Conservation (phyloP, 2,329 filamentous ascomycete genomes). For the Botrytis tulipae region DNA sequence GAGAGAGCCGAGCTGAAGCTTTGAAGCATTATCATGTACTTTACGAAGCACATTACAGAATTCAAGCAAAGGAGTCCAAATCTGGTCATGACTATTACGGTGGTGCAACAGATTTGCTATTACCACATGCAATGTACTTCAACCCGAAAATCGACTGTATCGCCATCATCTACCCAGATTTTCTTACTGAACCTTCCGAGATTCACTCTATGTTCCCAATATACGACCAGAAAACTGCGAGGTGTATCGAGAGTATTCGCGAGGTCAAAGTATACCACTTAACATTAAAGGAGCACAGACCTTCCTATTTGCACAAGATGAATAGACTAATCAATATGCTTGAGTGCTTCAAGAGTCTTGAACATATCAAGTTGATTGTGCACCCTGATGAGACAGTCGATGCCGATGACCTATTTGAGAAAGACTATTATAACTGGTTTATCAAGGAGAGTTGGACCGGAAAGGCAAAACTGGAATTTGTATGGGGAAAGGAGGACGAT, state of each 20-base stretch:
- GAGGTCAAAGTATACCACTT: background rate
- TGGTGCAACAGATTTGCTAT: background rate
- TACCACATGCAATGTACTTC: background rate
- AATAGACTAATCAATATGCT: background rate
- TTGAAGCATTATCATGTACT: slow-evolving; percentile 1
- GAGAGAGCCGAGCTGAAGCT: background rate
- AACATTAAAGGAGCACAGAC: rapidly evolving
- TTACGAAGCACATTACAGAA: background rate
- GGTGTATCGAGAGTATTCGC: background rate
- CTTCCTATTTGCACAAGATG: background rate
- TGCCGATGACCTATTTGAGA: rapidly evolving
- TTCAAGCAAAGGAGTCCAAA: too few relatives aligned
- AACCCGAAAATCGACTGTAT: background rate
- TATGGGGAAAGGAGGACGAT: background rate
- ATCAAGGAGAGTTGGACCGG: background rate
- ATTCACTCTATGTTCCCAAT: background rate
- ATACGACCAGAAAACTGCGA: background rate
- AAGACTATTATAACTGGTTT: background rate
- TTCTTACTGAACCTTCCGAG: rapidly evolving
- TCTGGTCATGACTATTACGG: too few relatives aligned
- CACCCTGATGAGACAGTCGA: background rate
- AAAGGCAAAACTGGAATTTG: background rate
- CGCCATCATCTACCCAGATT: background rate
- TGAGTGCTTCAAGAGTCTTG: background rate
- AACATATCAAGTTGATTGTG: background rate